Percentiles rank a stretch among this genome's conserved stretches.
Conservation (phyloP, 2,329 filamentous ascomycete genomes). For the Xylaria digitata region DNA sequence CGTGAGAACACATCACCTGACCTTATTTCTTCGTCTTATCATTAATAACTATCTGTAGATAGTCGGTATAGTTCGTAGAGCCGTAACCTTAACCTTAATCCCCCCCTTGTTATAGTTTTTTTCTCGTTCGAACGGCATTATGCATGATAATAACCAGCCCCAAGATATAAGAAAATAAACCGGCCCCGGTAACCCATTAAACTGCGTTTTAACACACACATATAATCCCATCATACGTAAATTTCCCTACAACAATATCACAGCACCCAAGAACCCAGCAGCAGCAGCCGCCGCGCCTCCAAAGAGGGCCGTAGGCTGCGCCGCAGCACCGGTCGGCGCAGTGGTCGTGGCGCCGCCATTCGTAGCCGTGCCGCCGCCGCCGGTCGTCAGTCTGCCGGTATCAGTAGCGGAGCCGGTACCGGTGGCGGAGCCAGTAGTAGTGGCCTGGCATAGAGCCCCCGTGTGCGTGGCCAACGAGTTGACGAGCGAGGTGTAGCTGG, state of each 20-base stretch:
- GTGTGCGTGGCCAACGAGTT: slow-evolving; percentile 33
- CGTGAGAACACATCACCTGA: too few species aligned
- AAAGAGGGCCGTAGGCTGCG: slow-evolving; percentile 23
- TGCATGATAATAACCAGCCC: too few species aligned
- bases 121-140: too few species aligned
- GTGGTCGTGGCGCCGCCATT: background rate
- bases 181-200: background rate
- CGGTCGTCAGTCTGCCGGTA: background rate
- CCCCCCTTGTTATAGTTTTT: too few species aligned
- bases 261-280: slow-evolving; percentile 26
- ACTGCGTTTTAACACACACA: background rate
- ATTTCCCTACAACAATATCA: slow-evolving; percentile 12
- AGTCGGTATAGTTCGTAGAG: too few species aligned
- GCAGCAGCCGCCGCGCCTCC: slow-evolving; percentile 26
- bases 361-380: background rate
- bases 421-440: background rate
- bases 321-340: slow-evolving; percentile 2
- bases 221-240: background rate
- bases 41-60: too few species aligned
- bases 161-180: background rate
- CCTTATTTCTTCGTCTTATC: too few species aligned
- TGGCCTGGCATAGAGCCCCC: slow-evolving; percentile 29
- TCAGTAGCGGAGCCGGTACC: background rate
- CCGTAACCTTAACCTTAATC: too few species aligned
- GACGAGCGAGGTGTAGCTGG: slow-evolving; percentile 22